These are phyloP conservation scores for Globisporangium carolinianum DNA, from an alignment of 352 stramenopile species.

Conservation along the genomic window DNA sequence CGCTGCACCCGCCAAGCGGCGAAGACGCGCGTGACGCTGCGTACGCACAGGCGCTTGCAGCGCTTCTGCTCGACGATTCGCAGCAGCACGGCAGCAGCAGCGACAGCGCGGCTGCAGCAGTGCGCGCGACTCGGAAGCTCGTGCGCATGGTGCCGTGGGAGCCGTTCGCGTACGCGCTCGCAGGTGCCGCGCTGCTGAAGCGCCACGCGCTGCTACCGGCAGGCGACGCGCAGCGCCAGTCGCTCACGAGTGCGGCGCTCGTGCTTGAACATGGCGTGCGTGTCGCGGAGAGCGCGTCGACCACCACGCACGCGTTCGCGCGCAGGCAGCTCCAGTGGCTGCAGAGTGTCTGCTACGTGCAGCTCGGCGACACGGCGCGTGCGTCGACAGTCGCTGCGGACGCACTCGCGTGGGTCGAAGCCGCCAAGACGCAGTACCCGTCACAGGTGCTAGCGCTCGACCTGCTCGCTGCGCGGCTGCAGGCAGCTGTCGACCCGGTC, in stretches of 20 bases:
- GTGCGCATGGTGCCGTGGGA: constrained; percentile 59
- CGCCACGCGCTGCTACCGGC: constrained; percentile 9
- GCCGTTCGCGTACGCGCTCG: constrained; percentile 41
- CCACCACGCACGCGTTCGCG: constrained; percentile 11
- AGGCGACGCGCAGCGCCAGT: constrained; percentile 12
- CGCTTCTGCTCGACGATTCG: constrained; percentile 20
- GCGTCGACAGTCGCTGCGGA: constrained; percentile 6
- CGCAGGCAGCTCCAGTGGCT: constrained; percentile 39
- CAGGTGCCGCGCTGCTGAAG: constrained; percentile 44
- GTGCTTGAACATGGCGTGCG: constrained; percentile 36
- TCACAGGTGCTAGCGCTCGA: constrained; percentile 5
- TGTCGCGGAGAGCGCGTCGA: constrained; percentile 9
- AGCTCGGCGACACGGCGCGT: constrained; percentile 13
- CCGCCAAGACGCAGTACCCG: constrained; percentile 8
- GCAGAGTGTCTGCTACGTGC: constrained; percentile 18
- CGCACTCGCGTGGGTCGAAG: constrained; percentile 21
- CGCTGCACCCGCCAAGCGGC: not conserved
- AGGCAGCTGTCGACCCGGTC: constrained; percentile 16
- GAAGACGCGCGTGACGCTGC: constrained; percentile 24
- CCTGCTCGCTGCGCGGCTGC: constrained; percentile 45
- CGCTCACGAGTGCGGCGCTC: constrained; percentile 12
- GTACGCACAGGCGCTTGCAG: constrained; percentile 20
- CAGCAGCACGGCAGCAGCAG: constrained; percentile 12
- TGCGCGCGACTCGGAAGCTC: constrained; percentile 36
- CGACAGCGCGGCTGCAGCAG: constrained; percentile 2